phyloP scores from a whole-genome alignment of 305 asterid genomes.

The Plantago coronopus region DNA sequence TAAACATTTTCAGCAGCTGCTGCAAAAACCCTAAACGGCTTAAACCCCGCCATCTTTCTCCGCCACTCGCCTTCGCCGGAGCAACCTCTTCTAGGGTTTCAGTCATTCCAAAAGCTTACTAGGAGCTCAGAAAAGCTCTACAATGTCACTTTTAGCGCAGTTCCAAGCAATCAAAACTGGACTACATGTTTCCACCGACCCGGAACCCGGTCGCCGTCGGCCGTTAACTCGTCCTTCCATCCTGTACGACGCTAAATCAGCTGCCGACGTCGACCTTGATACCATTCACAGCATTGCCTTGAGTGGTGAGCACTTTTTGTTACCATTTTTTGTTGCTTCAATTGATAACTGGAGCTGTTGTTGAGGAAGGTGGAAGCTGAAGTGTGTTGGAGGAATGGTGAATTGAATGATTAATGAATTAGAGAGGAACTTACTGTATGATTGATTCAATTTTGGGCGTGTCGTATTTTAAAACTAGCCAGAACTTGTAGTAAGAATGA shows the following conservation, averaged over 20 bases:
- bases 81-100: not conserved
- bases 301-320: conserved; percentile 36
- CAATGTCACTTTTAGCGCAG: conserved; percentile 75
- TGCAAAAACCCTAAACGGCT: not conserved
- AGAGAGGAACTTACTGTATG: too few species aligned
- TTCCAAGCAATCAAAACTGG: conserved; percentile 54
- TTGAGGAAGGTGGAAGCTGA: too few species aligned
- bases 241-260: conserved; percentile 64
- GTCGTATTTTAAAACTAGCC: too few species aligned
- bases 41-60: not conserved
- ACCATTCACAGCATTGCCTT: conserved; percentile 48
- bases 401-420: too few species aligned
- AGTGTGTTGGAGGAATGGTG: too few species aligned
- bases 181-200: conserved; percentile 39
- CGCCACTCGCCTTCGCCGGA: not conserved
- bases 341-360: not conserved
- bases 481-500: too few species aligned
- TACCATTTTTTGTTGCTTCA: not conserved
- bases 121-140: too few species aligned
- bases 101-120: not conserved
- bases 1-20: too few species aligned
- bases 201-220: conserved; percentile 61
- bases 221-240: conserved; percentile 80
- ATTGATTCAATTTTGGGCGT: too few species aligned
- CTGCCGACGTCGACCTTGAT: conserved; percentile 78